These are phyloP conservation scores for Plasmodium gallinaceum DNA, from an alignment of 169 alveolate genomes.

Conservation along the genomic window DNA sequence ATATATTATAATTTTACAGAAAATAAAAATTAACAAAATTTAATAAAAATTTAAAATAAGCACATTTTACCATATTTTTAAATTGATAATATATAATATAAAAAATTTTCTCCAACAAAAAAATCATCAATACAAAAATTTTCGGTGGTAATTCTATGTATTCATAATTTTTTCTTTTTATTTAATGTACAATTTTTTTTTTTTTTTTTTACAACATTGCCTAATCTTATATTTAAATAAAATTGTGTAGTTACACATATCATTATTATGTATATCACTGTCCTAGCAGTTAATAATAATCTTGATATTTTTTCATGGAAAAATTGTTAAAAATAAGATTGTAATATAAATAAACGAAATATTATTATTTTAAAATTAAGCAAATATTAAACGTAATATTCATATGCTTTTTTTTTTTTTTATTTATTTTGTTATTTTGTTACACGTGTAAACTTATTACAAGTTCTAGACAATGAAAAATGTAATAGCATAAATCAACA, in stretches of 20 bases:
- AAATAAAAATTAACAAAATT: constrained; percentile 25
- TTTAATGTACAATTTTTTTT: constrained; percentile 10
- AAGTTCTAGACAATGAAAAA: constrained; percentile 10
- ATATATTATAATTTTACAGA: constrained; percentile 18
- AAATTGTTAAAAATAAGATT: background rate
- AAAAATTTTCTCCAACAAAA: constrained; percentile 16
- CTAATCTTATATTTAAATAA: background rate
- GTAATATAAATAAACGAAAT: background rate
- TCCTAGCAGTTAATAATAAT: background rate
- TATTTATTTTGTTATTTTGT: background rate
- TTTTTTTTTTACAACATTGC: constrained; percentile 25
- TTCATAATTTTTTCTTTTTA: constrained; percentile 4
- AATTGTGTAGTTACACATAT: constrained; percentile 66
- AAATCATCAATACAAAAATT: background rate
- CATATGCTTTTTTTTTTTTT: constrained; percentile 6
- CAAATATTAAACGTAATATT: too few relatives aligned
- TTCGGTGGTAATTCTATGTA: constrained; percentile 10
- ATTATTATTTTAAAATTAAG: constrained; percentile 10
- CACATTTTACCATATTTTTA: constrained; percentile 9
- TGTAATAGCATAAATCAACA: constrained; percentile 25
- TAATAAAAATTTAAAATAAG: constrained; percentile 17
- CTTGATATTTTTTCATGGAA: too few relatives aligned
- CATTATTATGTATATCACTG: background rate
- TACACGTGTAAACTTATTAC: too few relatives aligned
- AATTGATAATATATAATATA: background rate